Evolutionary conservation across 805 yeast species (phyloP).

Genomic region (Candida bentonensis): DNA sequence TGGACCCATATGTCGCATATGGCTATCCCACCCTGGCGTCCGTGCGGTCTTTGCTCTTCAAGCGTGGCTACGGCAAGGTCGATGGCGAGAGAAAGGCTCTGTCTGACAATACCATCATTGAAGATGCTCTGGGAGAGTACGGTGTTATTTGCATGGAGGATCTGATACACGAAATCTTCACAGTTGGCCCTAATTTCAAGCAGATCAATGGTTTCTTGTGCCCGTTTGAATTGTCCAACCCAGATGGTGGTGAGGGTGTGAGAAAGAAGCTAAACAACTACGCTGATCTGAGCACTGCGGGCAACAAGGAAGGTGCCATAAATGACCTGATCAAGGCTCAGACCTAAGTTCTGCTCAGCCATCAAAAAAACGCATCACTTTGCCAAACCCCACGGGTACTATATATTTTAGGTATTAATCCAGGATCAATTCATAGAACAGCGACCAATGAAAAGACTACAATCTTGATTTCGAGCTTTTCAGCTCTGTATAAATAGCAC

Average conservation of each 20-base stretch:
- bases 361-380: no score
- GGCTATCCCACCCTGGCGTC: slow-evolving; percentile 94
- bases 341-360: slow-evolving; percentile 76
- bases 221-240: slow-evolving; percentile 96
- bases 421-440: no score
- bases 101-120: slow-evolving; percentile 77
- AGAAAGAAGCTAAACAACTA: slow-evolving; percentile 94
- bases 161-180: slow-evolving; percentile 88
- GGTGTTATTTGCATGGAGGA: slow-evolving; percentile 88
- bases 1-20: slow-evolving; percentile 93
- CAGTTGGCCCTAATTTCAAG: slow-evolving; percentile 97
- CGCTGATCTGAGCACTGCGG: slow-evolving; percentile 96
- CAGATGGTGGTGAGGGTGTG: slow-evolving; percentile 96
- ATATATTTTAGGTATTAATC: no score
- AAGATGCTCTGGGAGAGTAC: slow-evolving; percentile 79
- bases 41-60: slow-evolving; percentile 85
- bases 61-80: slow-evolving; percentile 96
- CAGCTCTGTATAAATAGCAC: no score
- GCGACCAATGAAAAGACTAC: no score
- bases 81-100: slow-evolving; percentile 91
- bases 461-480: no score
- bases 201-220: slow-evolving; percentile 97
- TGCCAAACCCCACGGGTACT: no score
- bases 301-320: slow-evolving; percentile 95
- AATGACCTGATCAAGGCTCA: slow-evolving; percentile 87